These are phyloP conservation scores for Conringia planisiliqua DNA, from an alignment of 345 rosid genomes.

Conservation along the genomic window DNA sequence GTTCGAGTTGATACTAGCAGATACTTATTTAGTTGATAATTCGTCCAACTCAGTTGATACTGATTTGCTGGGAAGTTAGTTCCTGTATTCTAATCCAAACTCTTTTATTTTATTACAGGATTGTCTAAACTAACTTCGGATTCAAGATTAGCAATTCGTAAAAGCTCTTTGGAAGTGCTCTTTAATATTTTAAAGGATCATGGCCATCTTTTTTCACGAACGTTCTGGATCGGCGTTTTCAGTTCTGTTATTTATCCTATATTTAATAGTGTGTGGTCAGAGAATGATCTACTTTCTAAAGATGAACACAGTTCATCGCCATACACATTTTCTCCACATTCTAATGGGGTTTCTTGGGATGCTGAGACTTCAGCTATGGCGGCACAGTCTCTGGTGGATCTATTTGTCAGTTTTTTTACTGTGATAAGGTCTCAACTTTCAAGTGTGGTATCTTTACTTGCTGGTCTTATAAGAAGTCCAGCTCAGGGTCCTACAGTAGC, in stretches of 20 bases:
- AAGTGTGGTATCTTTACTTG: constrained; percentile 59
- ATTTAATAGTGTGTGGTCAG: constrained; percentile 46
- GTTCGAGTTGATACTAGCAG: background rate
- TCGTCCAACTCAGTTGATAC: constrained; percentile 4
- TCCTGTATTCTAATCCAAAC: constrained; percentile 16
- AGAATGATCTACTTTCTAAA: constrained; percentile 39
- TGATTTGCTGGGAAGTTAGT: constrained; percentile 1
- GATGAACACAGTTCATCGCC: constrained; percentile 42
- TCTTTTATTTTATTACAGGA: constrained; percentile 51
- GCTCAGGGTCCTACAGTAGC: constrained; percentile 78
- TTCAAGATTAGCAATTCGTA: constrained; percentile 77
- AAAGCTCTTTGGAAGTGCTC: constrained; percentile 88
- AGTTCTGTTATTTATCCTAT: constrained; percentile 60
- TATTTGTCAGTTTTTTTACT: constrained; percentile 56
- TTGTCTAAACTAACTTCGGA: constrained; percentile 77
- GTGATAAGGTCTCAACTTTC: constrained; percentile 62
- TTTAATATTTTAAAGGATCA: constrained; percentile 95
- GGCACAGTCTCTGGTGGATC: constrained; percentile 68
- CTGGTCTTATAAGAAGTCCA: constrained; percentile 67
- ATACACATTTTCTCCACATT: constrained; percentile 40
- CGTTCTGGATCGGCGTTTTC: constrained; percentile 67
- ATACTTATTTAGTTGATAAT: background rate
- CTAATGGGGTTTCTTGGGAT: constrained; percentile 65
- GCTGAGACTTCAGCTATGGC: constrained; percentile 73
- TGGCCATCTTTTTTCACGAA: constrained; percentile 81